Evolutionary conservation across 1,284 basidiomycete genomes (phyloP), one percentile per base, ranked within the genome.

Genomic region (Ganoderma sinense): DNA sequence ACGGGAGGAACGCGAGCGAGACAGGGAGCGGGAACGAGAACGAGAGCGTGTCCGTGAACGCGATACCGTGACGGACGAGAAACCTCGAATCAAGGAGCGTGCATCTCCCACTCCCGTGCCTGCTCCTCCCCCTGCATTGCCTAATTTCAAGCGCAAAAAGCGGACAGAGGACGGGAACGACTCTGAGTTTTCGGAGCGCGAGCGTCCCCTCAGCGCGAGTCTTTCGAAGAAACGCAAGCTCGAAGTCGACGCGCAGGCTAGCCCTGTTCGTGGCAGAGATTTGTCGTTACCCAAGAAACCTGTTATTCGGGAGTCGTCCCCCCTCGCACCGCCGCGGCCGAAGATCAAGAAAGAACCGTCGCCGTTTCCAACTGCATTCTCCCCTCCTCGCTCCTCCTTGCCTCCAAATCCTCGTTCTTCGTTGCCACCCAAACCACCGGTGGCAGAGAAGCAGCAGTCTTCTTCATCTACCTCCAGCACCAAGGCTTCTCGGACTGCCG

Each of bases 271-370:
- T 20, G 72, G 72, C 26, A 67, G 77, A 43, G 80, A 83, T 45
- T 66, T 75, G 31, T 76, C 76, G 3, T 68, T 80, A 3, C 78
- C 78, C 53, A 80, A 81, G 73, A 83, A 82, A 73, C 71, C 73
- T 13, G 53, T 71, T 11, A 64, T 69, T 23, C 75, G 76, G 14
- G 81, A 82, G 20, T 69, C 67, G 13, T 75, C 78, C 0, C 75
- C 77, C 14, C 67, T 73, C 14, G 45, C 65, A 64, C 71, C 73
- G 26, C 72, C 79, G 68, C 76, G 76, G 58, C 69, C 68, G 43
- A 82, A 81, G 65, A 78, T 78, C 66, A 83, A 82, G 74, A 81
- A 81, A 67, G 83, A 85, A 39, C 29, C 77, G 68, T 65, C 79
- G 68, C 66, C 75, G 71, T 29, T 78, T 69, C 48, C 71, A 45